phyloP scores from a whole-genome alignment of 2,329 filamentous ascomycete species.

The Alternaria novae-zelandiae region DNA sequence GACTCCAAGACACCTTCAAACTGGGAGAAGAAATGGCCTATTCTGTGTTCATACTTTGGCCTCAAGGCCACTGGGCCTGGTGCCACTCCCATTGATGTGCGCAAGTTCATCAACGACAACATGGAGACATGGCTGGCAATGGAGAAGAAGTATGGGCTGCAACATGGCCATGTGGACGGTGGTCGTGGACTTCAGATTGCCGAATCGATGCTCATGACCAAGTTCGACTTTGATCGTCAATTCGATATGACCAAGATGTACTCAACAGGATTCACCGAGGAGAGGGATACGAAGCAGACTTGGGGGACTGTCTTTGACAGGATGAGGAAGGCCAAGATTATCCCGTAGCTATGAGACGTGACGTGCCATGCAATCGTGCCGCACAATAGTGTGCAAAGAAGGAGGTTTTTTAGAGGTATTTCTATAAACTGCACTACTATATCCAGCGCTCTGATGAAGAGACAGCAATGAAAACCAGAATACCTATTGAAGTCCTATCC shows the following conservation, averaged over 20 bases:
- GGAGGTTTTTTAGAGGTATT: background rate
- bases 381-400: too few relatives aligned
- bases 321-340: constrained; percentile 53
- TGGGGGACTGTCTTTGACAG: constrained; percentile 55
- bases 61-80: constrained; percentile 48
- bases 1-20: constrained; percentile 45
- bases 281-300: constrained; percentile 46
- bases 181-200: constrained; percentile 47
- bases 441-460: background rate
- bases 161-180: constrained; percentile 49
- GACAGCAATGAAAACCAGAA: background rate
- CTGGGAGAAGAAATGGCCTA: constrained; percentile 55
- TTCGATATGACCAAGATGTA: constrained; percentile 55
- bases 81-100: constrained; percentile 27
- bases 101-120: constrained; percentile 38
- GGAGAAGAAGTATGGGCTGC: constrained; percentile 39
- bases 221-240: constrained; percentile 55
- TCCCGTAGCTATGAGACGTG: constrained; percentile 34
- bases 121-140: constrained; percentile 29
- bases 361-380: background rate
- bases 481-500: background rate
- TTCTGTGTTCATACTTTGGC: constrained; percentile 54
- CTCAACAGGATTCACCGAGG: constrained; percentile 51
- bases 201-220: constrained; percentile 53
- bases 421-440: background rate